Base-by-base conservation (phyloP, 2,329 filamentous ascomycete species). In the Exserohilum rostratum region DNA sequence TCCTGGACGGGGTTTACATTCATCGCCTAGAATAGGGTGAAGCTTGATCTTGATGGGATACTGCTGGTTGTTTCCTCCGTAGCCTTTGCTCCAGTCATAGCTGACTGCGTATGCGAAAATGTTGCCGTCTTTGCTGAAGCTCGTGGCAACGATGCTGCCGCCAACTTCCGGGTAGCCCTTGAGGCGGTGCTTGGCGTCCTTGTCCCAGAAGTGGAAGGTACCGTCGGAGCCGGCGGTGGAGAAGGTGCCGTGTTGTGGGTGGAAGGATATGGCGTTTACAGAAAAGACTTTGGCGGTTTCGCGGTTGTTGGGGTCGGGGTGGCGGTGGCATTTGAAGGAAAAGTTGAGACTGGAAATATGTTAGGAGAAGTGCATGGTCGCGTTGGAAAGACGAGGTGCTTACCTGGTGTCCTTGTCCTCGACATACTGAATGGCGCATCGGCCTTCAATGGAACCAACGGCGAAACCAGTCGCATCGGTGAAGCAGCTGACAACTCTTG, bases 81-180 rank as follows among this genome's bases (percentile, higher is more conserved):
- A 97, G 13, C 95, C 95, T 81, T 99, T 98, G 79, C 90, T 92
- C 95, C 95, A 99, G 79, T 99, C 95, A 76, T 99, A 99, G 73
- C 91, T 92, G 43, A 97, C 86, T 22, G 93, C 91, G 55, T 82
- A 82, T 7, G 79, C 80, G 57, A 82, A 82, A 60, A 82, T 80
- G 61, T 74, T 88, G 47, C 95, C 95, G 53, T 83, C 89, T 67
- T 87, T 86, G 79, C 93, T 96, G 82, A 99, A 99, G n/a, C 87
- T 90, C 2, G 93, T 96, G 20, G 90, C 84, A 6, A 90, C 90
- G 78, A 99, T 99, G 68, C 90, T 91, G 53, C 93, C 93, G 55
- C 79, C 79, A 31, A 81, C 79, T 50, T 81, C 77, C 3, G 77
- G 77, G 64, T 82, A 99, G 12, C 95, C 95, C 82, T 82, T 82